These are phyloP conservation scores for Durusdinium trenchii DNA, from an alignment of 73 alveolate species.

Conservation along the genomic window DNA sequence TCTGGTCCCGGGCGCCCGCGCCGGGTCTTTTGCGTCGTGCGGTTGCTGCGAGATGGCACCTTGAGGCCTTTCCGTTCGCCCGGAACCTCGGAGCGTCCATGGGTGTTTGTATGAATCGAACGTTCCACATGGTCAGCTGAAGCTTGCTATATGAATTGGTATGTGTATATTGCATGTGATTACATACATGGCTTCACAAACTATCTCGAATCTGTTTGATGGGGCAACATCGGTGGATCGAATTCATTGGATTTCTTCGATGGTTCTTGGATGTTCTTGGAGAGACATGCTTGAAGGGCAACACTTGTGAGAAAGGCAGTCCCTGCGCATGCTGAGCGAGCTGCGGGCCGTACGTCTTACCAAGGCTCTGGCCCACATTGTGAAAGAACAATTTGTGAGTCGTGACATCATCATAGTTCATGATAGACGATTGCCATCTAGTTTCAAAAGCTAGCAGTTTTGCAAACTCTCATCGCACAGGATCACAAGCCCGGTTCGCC, in stretches of 20 bases:
- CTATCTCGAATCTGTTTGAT: too few relatives aligned
- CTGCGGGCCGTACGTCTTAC: slow-evolving; percentile 81
- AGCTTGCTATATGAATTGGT: not conserved
- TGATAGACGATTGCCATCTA: not conserved
- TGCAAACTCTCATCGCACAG: not conserved
- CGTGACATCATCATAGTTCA: not conserved
- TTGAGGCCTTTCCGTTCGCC: slow-evolving; percentile 65
- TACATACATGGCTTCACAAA: not conserved
- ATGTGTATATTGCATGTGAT: not conserved
- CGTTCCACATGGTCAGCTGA: not conserved
- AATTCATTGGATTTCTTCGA: too few relatives aligned
- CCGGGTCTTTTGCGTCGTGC: slow-evolving; percentile 56
- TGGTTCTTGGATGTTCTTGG: too few relatives aligned
- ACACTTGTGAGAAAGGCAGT: not conserved
- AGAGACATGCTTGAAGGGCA: not conserved
- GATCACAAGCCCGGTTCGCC: slow-evolving; percentile 58
- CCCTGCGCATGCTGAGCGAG: slow-evolving; percentile 60
- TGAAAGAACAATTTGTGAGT: not conserved
- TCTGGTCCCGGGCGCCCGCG: slow-evolving; percentile 53
- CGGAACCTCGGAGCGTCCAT: not conserved
- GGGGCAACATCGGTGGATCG: too few relatives aligned
- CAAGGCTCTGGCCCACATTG: not conserved
- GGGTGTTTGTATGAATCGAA: not conserved
- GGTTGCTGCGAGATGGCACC: slow-evolving; percentile 71
- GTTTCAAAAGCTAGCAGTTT: too few relatives aligned